Base-by-base conservation (phyloP, 768 basidiomycete genomes). In the Naganishia onofrii region DNA sequence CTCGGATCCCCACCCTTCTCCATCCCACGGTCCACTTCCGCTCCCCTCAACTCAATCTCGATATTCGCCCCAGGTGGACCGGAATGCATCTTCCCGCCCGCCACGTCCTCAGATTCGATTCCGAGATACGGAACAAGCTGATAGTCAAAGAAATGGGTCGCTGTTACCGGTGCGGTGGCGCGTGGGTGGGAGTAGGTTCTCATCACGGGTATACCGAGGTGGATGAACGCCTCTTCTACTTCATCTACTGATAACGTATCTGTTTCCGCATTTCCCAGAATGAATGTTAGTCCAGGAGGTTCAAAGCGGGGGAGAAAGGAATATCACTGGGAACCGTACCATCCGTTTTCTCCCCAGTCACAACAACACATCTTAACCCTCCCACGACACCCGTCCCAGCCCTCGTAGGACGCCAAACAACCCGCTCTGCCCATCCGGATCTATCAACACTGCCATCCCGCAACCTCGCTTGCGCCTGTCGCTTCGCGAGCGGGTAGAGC, bases 1-100 rank as follows among this genome's bases (percentile, higher is more conserved):
- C 76, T 80, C 1, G 90, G 90, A 74, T 92, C 89, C 2, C 73
- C 84, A 2, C 89, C 90, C 2, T 74, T 80, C 77, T 91, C 91
- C 9, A 91, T 83, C 12, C 80, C 79, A 3, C 19, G n/a, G 0
- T 83, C 83, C 66, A 94, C 91, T 52, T 88, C 83, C 12, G 91
- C 85, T 0, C 85, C 88, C 0, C 85, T 76, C n/a, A 97, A 84
- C 77, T 92, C 89, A 6, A 86, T 87, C 79, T 96, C 94, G 0
- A 93, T 83, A 75, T 94, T 94, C 66, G 88, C 84, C n/a, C 87
- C 86, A 2, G 94, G 93, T 3, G 92, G 88, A 4, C 93, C 93
- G 15, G 86, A 85, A 70, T 86, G 85, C 42, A 52, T 71, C 48
- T 28, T 31, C 67, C 64, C n/a, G 29, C 9, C 55, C 63, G 79